phyloP scores from a whole-genome alignment of 2,329 filamentous ascomycete genomes.

The Chaetomium olivaceum region DNA sequence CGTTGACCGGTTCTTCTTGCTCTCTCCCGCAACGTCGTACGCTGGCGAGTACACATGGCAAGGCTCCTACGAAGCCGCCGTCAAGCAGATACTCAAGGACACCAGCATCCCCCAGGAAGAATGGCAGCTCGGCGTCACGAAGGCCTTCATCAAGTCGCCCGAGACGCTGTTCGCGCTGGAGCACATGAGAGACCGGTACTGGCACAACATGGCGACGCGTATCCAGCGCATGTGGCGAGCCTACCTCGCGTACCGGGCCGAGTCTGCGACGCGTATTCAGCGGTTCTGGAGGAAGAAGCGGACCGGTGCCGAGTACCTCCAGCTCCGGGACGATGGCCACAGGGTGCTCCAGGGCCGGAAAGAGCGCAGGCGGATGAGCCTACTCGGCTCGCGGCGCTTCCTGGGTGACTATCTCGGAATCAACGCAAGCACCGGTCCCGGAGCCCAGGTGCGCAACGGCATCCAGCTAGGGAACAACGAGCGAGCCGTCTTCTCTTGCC shows the following conservation, averaged over 20 bases:
- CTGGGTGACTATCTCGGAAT: slow-evolving; percentile 93
- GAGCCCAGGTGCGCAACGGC: slow-evolving; percentile 74
- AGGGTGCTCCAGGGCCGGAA: slow-evolving; percentile 79
- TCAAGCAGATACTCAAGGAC: slow-evolving; percentile 91
- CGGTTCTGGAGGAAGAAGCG: slow-evolving; percentile 94
- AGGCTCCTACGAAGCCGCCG: slow-evolving; percentile 82
- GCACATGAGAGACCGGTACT: slow-evolving; percentile 96
- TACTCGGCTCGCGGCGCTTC: slow-evolving; percentile 89
- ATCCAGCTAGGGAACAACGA: slow-evolving; percentile 73
- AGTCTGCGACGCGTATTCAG: slow-evolving; percentile 92
- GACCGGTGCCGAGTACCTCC: slow-evolving; percentile 83
- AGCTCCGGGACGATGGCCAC: slow-evolving; percentile 86
- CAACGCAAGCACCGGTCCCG: slow-evolving; percentile 75
- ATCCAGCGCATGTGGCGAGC: slow-evolving; percentile 98
- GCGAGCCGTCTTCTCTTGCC: slow-evolving; percentile 81
- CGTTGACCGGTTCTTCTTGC: slow-evolving; percentile 91
- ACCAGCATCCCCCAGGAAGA: slow-evolving; percentile 94
- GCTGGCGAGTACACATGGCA: slow-evolving; percentile 97
- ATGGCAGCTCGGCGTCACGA: slow-evolving; percentile 95
- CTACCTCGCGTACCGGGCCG: slow-evolving; percentile 86
- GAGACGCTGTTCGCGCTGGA: slow-evolving; percentile 96
- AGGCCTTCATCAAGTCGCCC: slow-evolving; percentile 97
- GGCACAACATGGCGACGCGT: slow-evolving; percentile 98
- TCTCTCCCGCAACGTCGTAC: slow-evolving; percentile 93
- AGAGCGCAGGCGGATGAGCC: slow-evolving; percentile 85